phyloP scores from a whole-genome alignment of 179 eudicot species.

The Gypsophila paniculata region DNA sequence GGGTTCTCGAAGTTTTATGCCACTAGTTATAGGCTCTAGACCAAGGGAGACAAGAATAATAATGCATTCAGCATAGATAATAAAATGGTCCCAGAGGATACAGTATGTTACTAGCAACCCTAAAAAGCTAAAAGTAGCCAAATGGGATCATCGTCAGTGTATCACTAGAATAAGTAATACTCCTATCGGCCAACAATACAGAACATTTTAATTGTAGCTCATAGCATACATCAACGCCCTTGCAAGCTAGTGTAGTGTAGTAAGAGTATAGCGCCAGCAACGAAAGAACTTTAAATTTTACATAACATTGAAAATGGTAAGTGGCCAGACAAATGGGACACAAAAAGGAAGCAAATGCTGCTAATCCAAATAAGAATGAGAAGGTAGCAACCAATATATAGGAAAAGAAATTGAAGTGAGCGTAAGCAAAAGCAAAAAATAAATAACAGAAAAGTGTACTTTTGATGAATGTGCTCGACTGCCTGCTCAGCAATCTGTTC shows the following conservation, averaged over 20 bases:
- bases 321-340: neutral
- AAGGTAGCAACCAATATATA: conserved; percentile 2
- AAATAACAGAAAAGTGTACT: conserved; percentile 38
- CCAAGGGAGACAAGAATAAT: neutral
- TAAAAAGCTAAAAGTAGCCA: neutral
- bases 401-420: neutral
- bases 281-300: neutral
- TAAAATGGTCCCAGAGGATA: neutral
- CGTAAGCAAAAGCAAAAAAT: neutral
- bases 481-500: conserved; percentile 99
- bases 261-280: neutral
- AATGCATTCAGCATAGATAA: neutral
- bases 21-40: neutral
- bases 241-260: neutral
- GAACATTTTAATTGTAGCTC: neutral
- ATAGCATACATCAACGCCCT: neutral
- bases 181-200: neutral
- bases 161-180: conserved; percentile 1
- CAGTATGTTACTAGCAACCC: neutral
- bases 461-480: conserved; percentile 97
- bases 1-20: neutral
- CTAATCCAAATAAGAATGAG: neutral
- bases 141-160: neutral
- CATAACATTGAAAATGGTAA: neutral
- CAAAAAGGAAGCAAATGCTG: neutral